Percentiles rank a stretch among this genome's conserved stretches.
Conservation (phyloP, 768 basidiomycete genomes). For the Lentinula lateritia region DNA sequence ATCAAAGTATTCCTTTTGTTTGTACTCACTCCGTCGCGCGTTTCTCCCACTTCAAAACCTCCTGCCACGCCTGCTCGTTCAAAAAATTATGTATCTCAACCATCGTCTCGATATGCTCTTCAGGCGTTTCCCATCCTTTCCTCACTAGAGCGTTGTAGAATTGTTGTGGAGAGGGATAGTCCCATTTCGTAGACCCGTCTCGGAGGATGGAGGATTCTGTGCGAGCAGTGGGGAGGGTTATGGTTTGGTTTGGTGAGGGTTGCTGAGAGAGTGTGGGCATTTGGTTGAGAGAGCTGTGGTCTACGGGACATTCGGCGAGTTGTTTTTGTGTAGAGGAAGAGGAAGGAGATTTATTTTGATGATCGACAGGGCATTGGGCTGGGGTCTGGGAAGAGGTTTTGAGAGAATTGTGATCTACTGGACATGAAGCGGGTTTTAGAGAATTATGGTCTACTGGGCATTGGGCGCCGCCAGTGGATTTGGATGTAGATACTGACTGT, state of each 20-base stretch:
- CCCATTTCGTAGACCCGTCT: constrained; percentile 59
- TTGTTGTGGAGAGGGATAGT: constrained; percentile 96
- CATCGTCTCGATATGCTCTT: constrained; percentile 94
- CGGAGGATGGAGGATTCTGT: constrained; percentile 85
- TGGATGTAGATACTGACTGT: background rate
- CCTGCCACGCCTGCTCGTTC: constrained; percentile 95
- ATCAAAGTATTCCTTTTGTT: background rate
- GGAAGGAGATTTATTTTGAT: constrained; percentile 12
- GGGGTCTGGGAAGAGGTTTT: constrained; percentile 14
- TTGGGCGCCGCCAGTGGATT: background rate
- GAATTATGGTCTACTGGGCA: background rate
- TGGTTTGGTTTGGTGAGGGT: constrained; percentile 50
- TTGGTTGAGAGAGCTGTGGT: constrained; percentile 67
- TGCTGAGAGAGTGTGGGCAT: constrained; percentile 82
- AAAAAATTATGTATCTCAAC: constrained; percentile 98
- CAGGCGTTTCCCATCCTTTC: constrained; percentile 97
- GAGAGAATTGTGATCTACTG: constrained; percentile 8
- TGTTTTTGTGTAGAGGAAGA: constrained; percentile 9
- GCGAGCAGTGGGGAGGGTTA: constrained; percentile 66
- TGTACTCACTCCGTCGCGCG: constrained; percentile 51
- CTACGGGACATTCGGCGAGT: constrained; percentile 46
- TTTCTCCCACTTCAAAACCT: constrained; percentile 92
- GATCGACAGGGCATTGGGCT: constrained; percentile 34
- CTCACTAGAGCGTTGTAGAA: constrained; percentile 95
- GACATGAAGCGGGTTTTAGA: constrained; percentile 2